Percentiles rank a stretch among this genome's conserved stretches.
phyloP scores from a whole-genome alignment of 2,329 filamentous ascomycete species.

The Leptographium procerum region DNA sequence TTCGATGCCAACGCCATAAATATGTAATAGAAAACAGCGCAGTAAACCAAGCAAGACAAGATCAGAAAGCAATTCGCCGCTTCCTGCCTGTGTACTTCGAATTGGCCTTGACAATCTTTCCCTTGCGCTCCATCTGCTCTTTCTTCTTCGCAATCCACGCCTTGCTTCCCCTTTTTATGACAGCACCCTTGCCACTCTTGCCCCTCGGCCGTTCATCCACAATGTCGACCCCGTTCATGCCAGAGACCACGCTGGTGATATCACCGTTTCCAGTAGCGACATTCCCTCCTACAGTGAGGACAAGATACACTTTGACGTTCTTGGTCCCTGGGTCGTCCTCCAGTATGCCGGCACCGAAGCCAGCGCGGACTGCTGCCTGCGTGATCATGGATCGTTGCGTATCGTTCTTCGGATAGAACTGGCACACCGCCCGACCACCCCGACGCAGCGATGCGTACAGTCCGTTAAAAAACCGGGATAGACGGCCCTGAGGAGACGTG shows the following conservation, averaged over 20 bases:
- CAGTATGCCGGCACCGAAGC: constrained; percentile 87
- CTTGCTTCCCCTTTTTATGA: constrained; percentile 70
- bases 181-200: constrained; percentile 34
- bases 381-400: constrained; percentile 87
- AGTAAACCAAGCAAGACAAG: not conserved
- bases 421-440: constrained; percentile 83
- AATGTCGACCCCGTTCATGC: constrained; percentile 81
- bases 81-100: constrained; percentile 93
- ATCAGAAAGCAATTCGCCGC: constrained; percentile 63
- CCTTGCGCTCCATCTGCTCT: constrained; percentile 87
- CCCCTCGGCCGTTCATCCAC: constrained; percentile 52
- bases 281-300: constrained; percentile 71
- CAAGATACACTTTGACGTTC: constrained; percentile 91
- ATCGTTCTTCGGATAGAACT: constrained; percentile 97
- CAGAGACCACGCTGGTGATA: constrained; percentile 81
- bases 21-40: not conserved
- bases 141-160: constrained; percentile 79
- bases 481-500: constrained; percentile 64
- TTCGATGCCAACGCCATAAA: not conserved
- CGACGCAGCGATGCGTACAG: constrained; percentile 74
- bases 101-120: constrained; percentile 82
- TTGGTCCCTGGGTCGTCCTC: constrained; percentile 96
- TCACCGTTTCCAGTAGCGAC: constrained; percentile 45
- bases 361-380: constrained; percentile 78
- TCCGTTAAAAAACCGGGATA: constrained; percentile 84